Conservation (phyloP, 1,139 yeast species). For the Debaryomyces nepalensis region DNA sequence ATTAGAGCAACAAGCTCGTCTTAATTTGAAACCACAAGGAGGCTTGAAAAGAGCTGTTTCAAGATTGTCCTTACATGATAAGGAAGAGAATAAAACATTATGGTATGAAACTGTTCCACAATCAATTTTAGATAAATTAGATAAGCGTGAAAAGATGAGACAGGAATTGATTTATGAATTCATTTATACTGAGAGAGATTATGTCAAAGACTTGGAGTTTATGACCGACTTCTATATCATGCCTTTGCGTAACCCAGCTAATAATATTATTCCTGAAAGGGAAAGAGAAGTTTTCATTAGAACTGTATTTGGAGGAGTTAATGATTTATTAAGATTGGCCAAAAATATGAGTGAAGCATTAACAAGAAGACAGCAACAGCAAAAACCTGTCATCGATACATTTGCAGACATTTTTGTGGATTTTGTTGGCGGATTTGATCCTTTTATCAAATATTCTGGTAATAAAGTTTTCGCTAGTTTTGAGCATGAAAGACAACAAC, state of each 20-base stretch:
- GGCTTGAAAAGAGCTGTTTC: conserved; percentile 85
- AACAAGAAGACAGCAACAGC: conserved; percentile 84
- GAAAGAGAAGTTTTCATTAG: conserved; percentile 90
- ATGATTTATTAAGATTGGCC: conserved; percentile 84
- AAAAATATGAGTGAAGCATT: conserved; percentile 86
- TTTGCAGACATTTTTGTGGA: conserved; percentile 89
- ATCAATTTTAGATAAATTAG: conserved; percentile 75
- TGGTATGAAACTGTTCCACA: conserved; percentile 95
- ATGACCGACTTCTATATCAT: conserved; percentile 93
- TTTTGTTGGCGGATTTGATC: conserved; percentile 84
- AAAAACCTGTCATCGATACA: conserved; percentile 78
- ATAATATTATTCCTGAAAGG: conserved; percentile 83
- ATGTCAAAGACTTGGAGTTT: conserved; percentile 92
- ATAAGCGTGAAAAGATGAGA: conserved; percentile 85
- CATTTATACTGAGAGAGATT: conserved; percentile 91
- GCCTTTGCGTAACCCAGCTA: conserved; percentile 74
- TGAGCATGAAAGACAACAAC: conserved; percentile 93
- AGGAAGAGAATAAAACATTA: conserved; percentile 81
- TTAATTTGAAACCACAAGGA: conserved; percentile 87
- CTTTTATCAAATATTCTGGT: conserved; percentile 93
- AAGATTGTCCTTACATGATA: conserved; percentile 73
- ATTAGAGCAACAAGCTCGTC: conserved; percentile 91
- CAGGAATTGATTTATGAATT: conserved; percentile 96
- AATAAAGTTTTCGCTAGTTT: conserved; percentile 94
- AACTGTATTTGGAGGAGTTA: conserved; percentile 88